Percentiles rank a stretch among this genome's conserved stretches.
Evolutionary conservation across 495 filamentous ascomycete species (phyloP).

Genomic region (Penicillium soppii): DNA sequence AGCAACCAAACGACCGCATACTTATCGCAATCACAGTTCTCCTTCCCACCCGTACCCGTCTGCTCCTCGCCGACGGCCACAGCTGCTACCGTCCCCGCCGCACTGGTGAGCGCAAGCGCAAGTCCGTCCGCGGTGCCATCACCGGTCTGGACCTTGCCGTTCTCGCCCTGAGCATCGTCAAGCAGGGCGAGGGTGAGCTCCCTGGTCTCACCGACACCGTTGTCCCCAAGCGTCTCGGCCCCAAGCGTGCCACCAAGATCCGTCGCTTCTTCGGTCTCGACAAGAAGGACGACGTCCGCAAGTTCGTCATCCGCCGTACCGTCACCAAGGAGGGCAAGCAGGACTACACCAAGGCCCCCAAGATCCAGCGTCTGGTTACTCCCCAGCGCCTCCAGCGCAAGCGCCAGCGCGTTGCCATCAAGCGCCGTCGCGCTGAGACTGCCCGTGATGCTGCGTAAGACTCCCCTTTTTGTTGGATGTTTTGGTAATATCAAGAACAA

Average conservation of each 20-base stretch:
- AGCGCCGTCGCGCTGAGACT: slow-evolving; percentile 92
- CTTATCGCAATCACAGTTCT: slow-evolving; percentile 50
- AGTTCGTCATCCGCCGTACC: slow-evolving; percentile 99
- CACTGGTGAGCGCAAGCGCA: slow-evolving; percentile 97
- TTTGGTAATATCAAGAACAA: neutral
- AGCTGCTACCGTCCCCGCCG: slow-evolving; percentile 97
- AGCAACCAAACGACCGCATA: slow-evolving; percentile 16
- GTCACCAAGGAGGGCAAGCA: slow-evolving; percentile 96
- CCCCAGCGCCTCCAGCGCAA: slow-evolving; percentile 99
- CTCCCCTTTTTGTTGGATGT: neutral
- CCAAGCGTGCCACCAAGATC: slow-evolving; percentile 99
- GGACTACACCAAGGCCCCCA: slow-evolving; percentile 98
- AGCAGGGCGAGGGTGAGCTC: slow-evolving; percentile 92
- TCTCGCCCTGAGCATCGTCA: slow-evolving; percentile 88
- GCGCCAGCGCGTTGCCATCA: slow-evolving; percentile 93
- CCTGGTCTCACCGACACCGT: slow-evolving; percentile 95
- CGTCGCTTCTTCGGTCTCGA: slow-evolving; percentile 95
- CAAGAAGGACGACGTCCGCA: slow-evolving; percentile 99
- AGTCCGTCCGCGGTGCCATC: slow-evolving; percentile 95
- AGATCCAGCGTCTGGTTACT: slow-evolving; percentile 98
- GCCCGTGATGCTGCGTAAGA: slow-evolving; percentile 98
- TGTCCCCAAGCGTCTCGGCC: slow-evolving; percentile 95
- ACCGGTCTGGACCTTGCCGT: slow-evolving; percentile 92
- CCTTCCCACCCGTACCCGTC: slow-evolving; percentile 95
- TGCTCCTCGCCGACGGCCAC: slow-evolving; percentile 83